A percentile compares a stretch with the other conserved stretches of the same genome.
Conservation (phyloP, 78 protist species). For the Dictyostelium intermedium region DNA sequence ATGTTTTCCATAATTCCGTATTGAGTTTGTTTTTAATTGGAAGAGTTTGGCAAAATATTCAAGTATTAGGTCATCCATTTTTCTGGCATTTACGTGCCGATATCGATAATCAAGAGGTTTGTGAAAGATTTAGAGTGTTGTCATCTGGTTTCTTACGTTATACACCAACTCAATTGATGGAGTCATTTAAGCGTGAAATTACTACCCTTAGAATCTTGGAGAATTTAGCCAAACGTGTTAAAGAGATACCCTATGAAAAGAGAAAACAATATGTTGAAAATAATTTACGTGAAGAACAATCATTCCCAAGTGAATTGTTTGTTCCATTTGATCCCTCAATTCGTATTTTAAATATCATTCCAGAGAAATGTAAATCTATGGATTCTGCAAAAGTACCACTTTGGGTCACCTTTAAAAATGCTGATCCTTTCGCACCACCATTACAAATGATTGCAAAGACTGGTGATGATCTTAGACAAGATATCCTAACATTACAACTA, state of each 20-base stretch:
- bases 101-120: constrained; percentile 73
- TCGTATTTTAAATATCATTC: constrained; percentile 15
- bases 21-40: constrained; percentile 81
- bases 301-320: not conserved
- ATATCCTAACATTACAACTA: constrained; percentile 96
- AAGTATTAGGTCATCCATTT: constrained; percentile 25
- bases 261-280: constrained; percentile 22
- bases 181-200: constrained; percentile 21
- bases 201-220: constrained; percentile 10
- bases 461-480: constrained; percentile 98
- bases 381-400: constrained; percentile 93
- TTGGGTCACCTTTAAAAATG: constrained; percentile 93
- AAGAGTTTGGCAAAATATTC: constrained; percentile 72
- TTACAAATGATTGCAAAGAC: constrained; percentile 89
- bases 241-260: constrained; percentile 47
- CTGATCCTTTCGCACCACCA: constrained; percentile 59
- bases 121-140: constrained; percentile 46
- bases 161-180: constrained; percentile 20
- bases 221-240: not conserved
- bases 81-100: constrained; percentile 90
- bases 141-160: constrained; percentile 45
- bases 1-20: constrained; percentile 85
- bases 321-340: constrained; percentile 71
- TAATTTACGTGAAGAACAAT: not conserved
- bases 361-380: constrained; percentile 92